Evolutionary conservation across 805 yeast genomes (phyloP), one percentile per base, ranked within the genome.

Genomic region (Kodamaea laetipori): DNA sequence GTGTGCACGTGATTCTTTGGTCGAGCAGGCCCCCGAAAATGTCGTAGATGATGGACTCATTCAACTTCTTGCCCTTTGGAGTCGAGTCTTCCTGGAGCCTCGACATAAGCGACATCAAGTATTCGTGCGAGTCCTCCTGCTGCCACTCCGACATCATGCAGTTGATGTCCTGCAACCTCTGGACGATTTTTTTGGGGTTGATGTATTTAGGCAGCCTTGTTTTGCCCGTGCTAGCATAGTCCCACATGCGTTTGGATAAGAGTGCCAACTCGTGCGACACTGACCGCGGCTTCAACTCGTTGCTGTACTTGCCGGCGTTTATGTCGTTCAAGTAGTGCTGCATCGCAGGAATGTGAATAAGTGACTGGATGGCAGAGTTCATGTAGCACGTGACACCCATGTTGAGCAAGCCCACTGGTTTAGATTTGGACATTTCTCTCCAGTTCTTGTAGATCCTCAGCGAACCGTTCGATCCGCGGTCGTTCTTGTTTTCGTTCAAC

Each of bases 141-240:
- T 89, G 90, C 96, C 96, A 90, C 61, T 84, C 94, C 35, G 90
- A 82, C 96, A 90, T 89, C 96, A 88, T 87, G 61, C 96, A 88
- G 64, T 90, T 90, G 55, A 92, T 88, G 55, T 88, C 96, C 39
- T 78, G 86, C 45, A 87, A 69, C 51, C 89, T 74, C 40, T 74
- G 73, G 46, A 87, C 83, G 54, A 90, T 72, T 56, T 78, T 80
- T 53, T 81, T 81, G 7, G 96, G 98, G 64, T 86, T 86, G 42
- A 89, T 72, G 55, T 76, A 80, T 47, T 73, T 69, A 40, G 68
- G 60, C 30, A 59, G 62, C 37, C 56, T 30, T 6, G 34, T 30
- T 13, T 30, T 60, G 39, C 27, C 51, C 61, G 37, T 38, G 27
- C 67, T 72, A 34, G 76, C 80, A n/a, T 73, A 52, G 41, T 71